Evolutionary conservation across 2,329 filamentous ascomycete species (phyloP), one percentile per base, ranked within the genome.

Genomic region (Aspergillus cejpii): DNA sequence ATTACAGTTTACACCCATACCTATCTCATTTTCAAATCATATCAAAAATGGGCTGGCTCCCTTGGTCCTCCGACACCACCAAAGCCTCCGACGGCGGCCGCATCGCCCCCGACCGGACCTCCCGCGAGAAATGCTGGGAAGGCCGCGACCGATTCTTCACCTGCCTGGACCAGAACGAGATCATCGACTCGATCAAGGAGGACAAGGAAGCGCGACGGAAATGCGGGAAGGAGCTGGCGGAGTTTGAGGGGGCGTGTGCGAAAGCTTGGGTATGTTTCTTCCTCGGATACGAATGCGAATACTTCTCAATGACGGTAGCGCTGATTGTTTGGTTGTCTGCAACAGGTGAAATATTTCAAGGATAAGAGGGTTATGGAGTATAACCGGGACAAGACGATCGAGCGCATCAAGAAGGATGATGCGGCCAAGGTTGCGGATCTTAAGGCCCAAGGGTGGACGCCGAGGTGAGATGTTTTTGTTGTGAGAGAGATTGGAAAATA

Each of bases 301-400:
- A n/a, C n/a, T n/a, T n/a, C n/a, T n/a, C n/a, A n/a, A n/a, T n/a
- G n/a, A n/a, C n/a, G n/a, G n/a, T 15, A 43, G 36, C 15, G 37
- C 37, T 34, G 45, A 49, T 51, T 55, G 49, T 54, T 43, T 33
- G 12, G 44, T n/a, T 37, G 15, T 37, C 19, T 36, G n/a, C n/a
- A 55, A 43, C 57, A 92, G 87, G 86, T 96, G 49, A 88, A 89
- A 70, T 97, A 98, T 69, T 98, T 98, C 72, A 96, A 97, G 75
- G 90, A 96, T 69, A 85, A 89, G 71, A 78, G 92, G 59, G 87
- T 97, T 27, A 91, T 94, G 70, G 92, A 98, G 57, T 78, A 86
- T 61, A 86, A 94, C 58, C 88, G 91, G 69, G 84, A 86, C 61
- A 75, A 83, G 69, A 85, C 87, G 19, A 73, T 95, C 53, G 83